A percentile compares a stretch with the other conserved stretches of the same genome.
These are phyloP conservation scores for Aspergillus amoenus DNA, from an alignment of 2,329 filamentous ascomycete genomes.

Conservation along the genomic window DNA sequence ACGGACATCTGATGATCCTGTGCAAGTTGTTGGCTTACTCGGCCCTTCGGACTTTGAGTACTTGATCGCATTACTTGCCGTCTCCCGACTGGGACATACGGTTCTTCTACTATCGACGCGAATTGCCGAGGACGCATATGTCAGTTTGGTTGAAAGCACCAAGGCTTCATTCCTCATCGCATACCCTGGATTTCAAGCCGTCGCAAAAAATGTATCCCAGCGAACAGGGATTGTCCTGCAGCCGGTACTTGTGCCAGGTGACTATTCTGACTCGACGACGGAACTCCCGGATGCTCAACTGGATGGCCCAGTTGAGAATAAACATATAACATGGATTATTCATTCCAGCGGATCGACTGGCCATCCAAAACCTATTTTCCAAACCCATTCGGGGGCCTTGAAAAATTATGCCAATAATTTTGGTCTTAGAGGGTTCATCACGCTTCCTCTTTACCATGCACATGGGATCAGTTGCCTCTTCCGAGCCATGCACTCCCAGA, in stretches of 20 bases:
- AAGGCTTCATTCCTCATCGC: conserved; percentile 21
- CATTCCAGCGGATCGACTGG: conserved; percentile 60
- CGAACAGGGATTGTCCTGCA: conserved; percentile 20
- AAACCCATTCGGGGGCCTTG: conserved; percentile 54
- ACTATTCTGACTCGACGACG: conserved; percentile 1
- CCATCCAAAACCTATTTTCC: conserved; percentile 62
- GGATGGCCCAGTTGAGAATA: conserved; percentile 26
- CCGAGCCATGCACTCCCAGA: conserved; percentile 52
- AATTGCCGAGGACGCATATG: conserved; percentile 23
- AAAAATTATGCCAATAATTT: conserved; percentile 49
- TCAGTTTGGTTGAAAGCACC: conserved; percentile 22
- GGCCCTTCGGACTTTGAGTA: conserved; percentile 27
- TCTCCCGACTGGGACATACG: conserved; percentile 24
- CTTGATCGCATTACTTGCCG: conserved; percentile 21
- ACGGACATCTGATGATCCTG: conserved; percentile 18
- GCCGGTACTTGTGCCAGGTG: conserved; percentile 11
- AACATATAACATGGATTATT: conserved; percentile 45
- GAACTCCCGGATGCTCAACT: conserved; percentile 15
- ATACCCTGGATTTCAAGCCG: conserved; percentile 16
- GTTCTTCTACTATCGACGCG: conserved; percentile 26
- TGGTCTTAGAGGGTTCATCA: conserved; percentile 51
- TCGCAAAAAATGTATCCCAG: conserved; percentile 22
- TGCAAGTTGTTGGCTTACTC: conserved; percentile 24
- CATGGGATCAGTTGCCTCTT: conserved; percentile 59
- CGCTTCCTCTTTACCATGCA: conserved; percentile 59